Base-by-base conservation (phyloP, 1,284 basidiomycete species). In the Mycosarcoma mackinlayi region DNA sequence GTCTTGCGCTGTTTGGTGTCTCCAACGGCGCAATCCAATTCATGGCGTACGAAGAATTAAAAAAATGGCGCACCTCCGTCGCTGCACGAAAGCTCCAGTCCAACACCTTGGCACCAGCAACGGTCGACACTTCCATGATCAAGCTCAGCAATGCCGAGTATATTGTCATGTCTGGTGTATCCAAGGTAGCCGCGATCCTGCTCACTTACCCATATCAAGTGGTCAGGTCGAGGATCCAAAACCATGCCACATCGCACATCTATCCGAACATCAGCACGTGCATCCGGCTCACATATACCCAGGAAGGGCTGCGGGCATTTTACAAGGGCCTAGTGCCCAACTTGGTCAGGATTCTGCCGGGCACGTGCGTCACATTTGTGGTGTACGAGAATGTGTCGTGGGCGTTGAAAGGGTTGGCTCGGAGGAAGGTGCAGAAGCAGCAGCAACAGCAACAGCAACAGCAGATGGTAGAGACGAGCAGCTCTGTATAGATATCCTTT, bases 201-300 rank as follows among this genome's bases (percentile, higher is more conserved):
- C 75, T 90, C 19, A 99, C 95, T 21, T 99, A 99, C 83, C 95
- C 95, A 14, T 98, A 98, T 83, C 96, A 98, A 85, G 95, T 99
- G 45, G 87, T 99, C 34, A 89, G 96, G 57, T 94, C 94, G 6
- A 88, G 95, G 54, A 89, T 98, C 82, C 95, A 98, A 86, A 87
- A 66, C 70, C 85, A 57, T 84, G 88, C 77, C 8, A 75, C 78
- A 5, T 42, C 62, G 21, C 75, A 79, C 47, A 66, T 73, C 41
- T 94, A 93, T 85, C 92, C 90, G 25, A 89, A 89, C 62, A 94
- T 98, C 56, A 89, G 89, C 6, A 85, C 88, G 25, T 92, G 91
- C 52, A 89, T 97, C 75, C 85, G 85, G 45, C 88, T 89, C 34
- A 96, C 93, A 2, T 98, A 89, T 87, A 83, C 85, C 28, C 86